Evolutionary conservation across 805 yeast genomes (phyloP), one percentile per base, ranked within the genome.

Genomic region (Tetrapisispora pingtungensis): DNA sequence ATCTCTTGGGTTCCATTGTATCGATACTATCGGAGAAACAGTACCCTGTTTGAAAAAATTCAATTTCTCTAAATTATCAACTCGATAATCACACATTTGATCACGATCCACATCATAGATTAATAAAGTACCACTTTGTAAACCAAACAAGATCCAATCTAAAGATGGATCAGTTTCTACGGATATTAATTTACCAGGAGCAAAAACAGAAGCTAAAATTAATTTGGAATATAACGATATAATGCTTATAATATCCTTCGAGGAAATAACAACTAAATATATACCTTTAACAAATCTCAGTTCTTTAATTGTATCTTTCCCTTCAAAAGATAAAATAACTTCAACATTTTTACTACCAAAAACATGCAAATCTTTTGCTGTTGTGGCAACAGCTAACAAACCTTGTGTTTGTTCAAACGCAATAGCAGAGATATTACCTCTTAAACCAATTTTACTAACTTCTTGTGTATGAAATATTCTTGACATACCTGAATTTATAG

Each of bases 401-500:
- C 93, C 78, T 62, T 93, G 98, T 1, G 85, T 80, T 3, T 95
- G 95, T 59, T 93, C 97, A 63, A 73, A 84, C 0, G 93, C 94
- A 33, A 79, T 58, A 0, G 85, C 78, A 31, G 77, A 66, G 8
- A 84, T 75, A 13, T 74, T 73, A 12, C 94, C 90, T 15, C 73
- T 68, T 30, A 82, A 56, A 2, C 93, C 93, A 54, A 75, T 80
- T 48, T 59, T 55, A 34, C 55, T 53, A 8, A 66, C 59, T 34
- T 65, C 67, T 28, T 55, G 60, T 1, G 62, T 32, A 6, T 56
- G 58, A 38, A 67, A 65, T 10, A 63, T 43, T 46, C 61, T 66
- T 2, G 56, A 45, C 28, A 48, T 46, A n/a, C 53, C 50, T 4
- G 67, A 60, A 8, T 54, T 50, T 42, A 58, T 64, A 15, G 50